Evolutionary conservation across 306 rosid species (phyloP), one percentile per base, ranked within the genome.

Genomic region (Psophocarpus tetragonolobus): DNA sequence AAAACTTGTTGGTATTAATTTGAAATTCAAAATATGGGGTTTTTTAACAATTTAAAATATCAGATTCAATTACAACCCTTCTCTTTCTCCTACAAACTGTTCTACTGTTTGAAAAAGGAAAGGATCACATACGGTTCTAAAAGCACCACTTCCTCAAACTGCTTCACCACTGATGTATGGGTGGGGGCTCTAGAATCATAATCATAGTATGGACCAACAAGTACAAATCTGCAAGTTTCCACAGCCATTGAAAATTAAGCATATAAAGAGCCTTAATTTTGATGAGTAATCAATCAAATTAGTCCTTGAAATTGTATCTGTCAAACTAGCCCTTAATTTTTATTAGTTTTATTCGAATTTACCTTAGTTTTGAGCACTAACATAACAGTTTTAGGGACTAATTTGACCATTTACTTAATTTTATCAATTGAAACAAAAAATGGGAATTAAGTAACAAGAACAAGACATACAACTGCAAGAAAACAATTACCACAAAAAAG

Each of bases 121-220:
- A 76, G 67, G 71, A 70, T 30, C 48, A 74, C 85, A 47, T 74
- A 47, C 77, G 12, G 63, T 67, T 12, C 66, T 33, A 21, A 68
- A 58, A 74, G 47, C 33, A n/a, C 27, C 45, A 44, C 27, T 58
- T 38, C 47, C 79, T 60, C 64, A 33, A 80, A 48, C 54, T 48
- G 78, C 77, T 62, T 48, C 62, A n/a, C 24, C 32, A 21, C 48
- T 61, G 15, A 73, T 56, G 51, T 14, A 8, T 3, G 51, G 35
- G 54, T 77, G 68, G 73, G 73, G 62, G 73, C 24, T 80, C 75
- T 77, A 47, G 62, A 54, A 57, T 8, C 79, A 76, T 71, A 50
- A 65, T 50, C 54, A 1, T 10, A 21, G 30, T 21, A 70, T 50
- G 62, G 23, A 64, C 35, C 60, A 33, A 67, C 42, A 32, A 67